phyloP scores from a whole-genome alignment of 2,329 filamentous ascomycete genomes.

The Botrytis paeoniae region DNA sequence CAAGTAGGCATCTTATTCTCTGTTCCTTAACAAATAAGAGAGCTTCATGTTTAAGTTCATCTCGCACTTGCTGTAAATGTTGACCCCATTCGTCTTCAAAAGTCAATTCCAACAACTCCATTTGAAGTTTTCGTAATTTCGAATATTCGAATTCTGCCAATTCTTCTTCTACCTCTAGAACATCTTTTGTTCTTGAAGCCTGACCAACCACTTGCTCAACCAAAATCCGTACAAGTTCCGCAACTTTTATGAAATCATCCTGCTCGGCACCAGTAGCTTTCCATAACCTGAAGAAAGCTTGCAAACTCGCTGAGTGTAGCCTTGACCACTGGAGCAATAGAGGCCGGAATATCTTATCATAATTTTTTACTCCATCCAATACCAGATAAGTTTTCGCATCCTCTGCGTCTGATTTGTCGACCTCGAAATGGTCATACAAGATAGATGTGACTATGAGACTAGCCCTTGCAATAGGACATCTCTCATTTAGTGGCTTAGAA shows the following conservation, averaged over 20 bases:
- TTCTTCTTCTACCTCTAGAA: slow-evolving; percentile 86
- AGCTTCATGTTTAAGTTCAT: slow-evolving; percentile 86
- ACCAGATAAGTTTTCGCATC: slow-evolving; percentile 73
- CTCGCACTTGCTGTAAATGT: slow-evolving; percentile 84
- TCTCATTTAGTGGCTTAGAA: slow-evolving; percentile 63
- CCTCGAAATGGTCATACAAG: slow-evolving; percentile 92
- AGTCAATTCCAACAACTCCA: slow-evolving; percentile 84
- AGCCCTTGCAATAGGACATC: slow-evolving; percentile 83
- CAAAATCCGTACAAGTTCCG: slow-evolving; percentile 84
- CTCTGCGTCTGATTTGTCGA: slow-evolving; percentile 78
- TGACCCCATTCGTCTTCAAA: slow-evolving; percentile 95
- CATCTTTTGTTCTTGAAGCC: slow-evolving; percentile 75
- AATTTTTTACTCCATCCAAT: slow-evolving; percentile 70
- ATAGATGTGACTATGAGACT: slow-evolving; percentile 84
- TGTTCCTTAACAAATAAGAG: slow-evolving; percentile 97
- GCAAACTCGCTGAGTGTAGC: slow-evolving; percentile 78
- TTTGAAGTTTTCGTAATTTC: slow-evolving; percentile 79
- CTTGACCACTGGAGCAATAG: slow-evolving; percentile 90
- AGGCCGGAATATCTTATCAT: slow-evolving; percentile 84
- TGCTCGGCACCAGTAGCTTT: slow-evolving; percentile 79
- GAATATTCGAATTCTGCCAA: slow-evolving; percentile 78
- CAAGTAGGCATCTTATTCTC: slow-evolving; percentile 81
- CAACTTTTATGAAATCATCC: slow-evolving; percentile 91
- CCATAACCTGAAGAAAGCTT: slow-evolving; percentile 90
- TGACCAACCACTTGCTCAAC: slow-evolving; percentile 86